Evolutionary conservation across 2,329 filamentous ascomycete genomes (phyloP).

Genomic region (Botrytis porri): DNA sequence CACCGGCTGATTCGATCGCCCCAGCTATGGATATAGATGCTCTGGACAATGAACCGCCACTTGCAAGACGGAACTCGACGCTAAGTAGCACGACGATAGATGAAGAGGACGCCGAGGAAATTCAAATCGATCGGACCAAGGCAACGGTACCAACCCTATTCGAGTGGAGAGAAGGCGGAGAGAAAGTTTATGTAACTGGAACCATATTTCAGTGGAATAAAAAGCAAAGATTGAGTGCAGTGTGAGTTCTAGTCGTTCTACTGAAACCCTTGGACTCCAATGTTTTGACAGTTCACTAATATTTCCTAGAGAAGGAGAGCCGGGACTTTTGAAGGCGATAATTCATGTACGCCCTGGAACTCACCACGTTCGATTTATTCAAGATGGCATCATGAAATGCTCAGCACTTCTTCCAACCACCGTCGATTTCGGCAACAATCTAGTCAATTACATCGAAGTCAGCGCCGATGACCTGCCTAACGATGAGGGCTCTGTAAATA

Average conservation of each 20-base stretch:
- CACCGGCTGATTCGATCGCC: slow-evolving; percentile 58
- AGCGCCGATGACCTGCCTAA: slow-evolving; percentile 66
- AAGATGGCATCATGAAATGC: slow-evolving; percentile 90
- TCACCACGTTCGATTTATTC: slow-evolving; percentile 93
- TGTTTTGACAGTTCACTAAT: slow-evolving; percentile 10
- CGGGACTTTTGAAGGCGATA: slow-evolving; percentile 68
- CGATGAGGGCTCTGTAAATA: slow-evolving; percentile 28
- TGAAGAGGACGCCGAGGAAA: slow-evolving; percentile 78
- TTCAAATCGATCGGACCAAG: slow-evolving; percentile 70
- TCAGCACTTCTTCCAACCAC: slow-evolving; percentile 86
- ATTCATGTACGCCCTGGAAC: slow-evolving; percentile 88
- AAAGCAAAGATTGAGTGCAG: slow-evolving; percentile 81
- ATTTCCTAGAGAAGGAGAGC: slow-evolving; percentile 41
- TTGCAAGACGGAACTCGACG: slow-evolving; percentile 53
- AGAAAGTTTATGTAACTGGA: slow-evolving; percentile 93
- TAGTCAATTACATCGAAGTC: slow-evolving; percentile 98
- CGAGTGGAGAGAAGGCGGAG: slow-evolving; percentile 74
- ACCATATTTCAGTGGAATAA: slow-evolving; percentile 97
- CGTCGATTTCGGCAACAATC: slow-evolving; percentile 95
- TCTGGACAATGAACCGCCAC: slow-evolving; percentile 47
- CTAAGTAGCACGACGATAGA: slow-evolving; percentile 65
- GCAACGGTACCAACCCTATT: slow-evolving; percentile 80
- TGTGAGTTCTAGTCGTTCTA: slow-evolving; percentile 53
- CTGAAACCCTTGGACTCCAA: background rate
- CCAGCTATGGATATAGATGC: slow-evolving; percentile 40